Evolutionary conservation across 2,329 filamentous ascomycete species (phyloP), one percentile per base, ranked within the genome.

Genomic region (Arthrocladium fulminans): DNA sequence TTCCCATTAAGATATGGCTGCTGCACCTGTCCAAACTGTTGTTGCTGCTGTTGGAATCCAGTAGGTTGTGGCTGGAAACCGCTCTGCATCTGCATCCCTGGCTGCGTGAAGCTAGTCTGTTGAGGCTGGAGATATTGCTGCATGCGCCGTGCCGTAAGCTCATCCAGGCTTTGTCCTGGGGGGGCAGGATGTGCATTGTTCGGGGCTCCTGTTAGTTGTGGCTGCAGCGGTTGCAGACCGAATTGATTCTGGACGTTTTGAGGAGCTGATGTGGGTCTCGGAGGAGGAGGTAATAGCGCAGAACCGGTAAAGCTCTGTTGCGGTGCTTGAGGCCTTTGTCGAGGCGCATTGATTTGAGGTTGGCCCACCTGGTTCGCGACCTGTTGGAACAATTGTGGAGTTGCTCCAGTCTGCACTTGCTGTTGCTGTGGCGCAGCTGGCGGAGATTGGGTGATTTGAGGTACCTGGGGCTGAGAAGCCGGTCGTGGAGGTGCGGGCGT

Each of bases 261-360:
- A 22, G 92, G 90, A 32, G 92, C 90, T 34, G 90, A 96, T 10
- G 92, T 75, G 6, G 92, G 84, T 52, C 92, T 78, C 9, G 88
- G 88, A 15, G 86, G 88, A 6, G 88, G 88, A 42, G 83, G 77
- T 53, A 89, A 78, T 30, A 94, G 72, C 15, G 80, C 79, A 32
- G 77, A 73, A 43, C 72, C 74, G 50, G 79, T 76, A 52, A 75
- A 70, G 38, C 70, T 71, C 52, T 83, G 55, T 30, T 57, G 80
- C 41, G 87, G 85, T 40, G 54, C 76, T 50, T 80, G 71, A 38
- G 88, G 88, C 54, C 88, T 74, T 63, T 87, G 83, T 56, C 87
- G 66, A 39, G 75, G 68, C 35, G 50, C 20, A 54, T 29, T 32
- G 55, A 67, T 59, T 59, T 55, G 45, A 55, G 49, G 35, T 54